Evolutionary conservation across 495 filamentous ascomycete genomes (phyloP).

Genomic region (Aspergillus hancockii): DNA sequence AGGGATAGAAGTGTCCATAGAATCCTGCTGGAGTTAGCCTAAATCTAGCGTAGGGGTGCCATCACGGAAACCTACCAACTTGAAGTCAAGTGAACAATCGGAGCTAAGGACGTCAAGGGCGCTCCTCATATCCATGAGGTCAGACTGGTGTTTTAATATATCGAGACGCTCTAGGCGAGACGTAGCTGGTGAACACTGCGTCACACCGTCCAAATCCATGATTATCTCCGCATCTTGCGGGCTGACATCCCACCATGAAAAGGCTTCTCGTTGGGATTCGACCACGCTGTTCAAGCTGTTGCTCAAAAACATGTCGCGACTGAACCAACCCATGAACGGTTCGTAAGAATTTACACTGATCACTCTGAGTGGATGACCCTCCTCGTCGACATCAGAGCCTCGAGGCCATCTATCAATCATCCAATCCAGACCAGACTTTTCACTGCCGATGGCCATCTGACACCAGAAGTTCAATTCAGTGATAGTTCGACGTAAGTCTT

Average conservation of each 20-base stretch:
- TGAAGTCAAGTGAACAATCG: conserved; percentile 29
- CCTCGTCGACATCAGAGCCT: conserved; percentile 63
- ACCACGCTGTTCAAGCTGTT: conserved; percentile 24
- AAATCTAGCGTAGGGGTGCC: conserved; percentile 7
- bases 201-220: conserved; percentile 8
- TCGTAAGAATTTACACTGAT: conserved; percentile 81
- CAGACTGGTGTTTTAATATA: conserved; percentile 25
- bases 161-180: conserved; percentile 33
- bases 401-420: conserved; percentile 72
- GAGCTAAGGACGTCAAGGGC: conserved; percentile 39
- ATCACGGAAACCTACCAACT: conserved; percentile 27
- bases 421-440: conserved; percentile 87
- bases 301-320: conserved; percentile 50
- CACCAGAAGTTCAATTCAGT: conserved; percentile 94
- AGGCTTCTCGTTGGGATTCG: conserved; percentile 35
- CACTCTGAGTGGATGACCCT: conserved; percentile 70
- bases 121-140: conserved; percentile 39
- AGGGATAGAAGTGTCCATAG: conserved; percentile 63
- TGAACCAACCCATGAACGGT: conserved; percentile 74
- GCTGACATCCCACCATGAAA: conserved; percentile 43
- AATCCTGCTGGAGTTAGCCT: conserved; percentile 41
- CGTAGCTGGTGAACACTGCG: not conserved
- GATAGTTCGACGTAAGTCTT: conserved; percentile 80
- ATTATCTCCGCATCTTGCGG: conserved; percentile 38
- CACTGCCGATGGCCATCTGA: conserved; percentile 91